Evolutionary conservation across 192 early-diverging fungal genomes (phyloP), one percentile per base, ranked within the genome.

Genomic region (Dimargaris xerosporica): DNA sequence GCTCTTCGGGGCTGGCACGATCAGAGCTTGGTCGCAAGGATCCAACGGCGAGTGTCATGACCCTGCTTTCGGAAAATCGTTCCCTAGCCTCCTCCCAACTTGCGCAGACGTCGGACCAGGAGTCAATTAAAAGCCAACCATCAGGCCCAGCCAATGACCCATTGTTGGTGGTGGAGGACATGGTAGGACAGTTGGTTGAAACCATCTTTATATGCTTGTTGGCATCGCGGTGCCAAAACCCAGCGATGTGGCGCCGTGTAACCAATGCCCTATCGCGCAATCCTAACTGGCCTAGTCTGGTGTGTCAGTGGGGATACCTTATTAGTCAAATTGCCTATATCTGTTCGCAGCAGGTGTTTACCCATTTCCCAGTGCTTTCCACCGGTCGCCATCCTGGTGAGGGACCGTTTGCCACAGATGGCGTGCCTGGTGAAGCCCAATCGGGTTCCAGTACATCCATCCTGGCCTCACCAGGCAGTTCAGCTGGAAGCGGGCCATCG

Each of bases 111-210:
- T 7, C 34, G 7, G 34, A 39, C 7, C 34, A 39, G 34, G 34
- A 39, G 7, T 39, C 34, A 39, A 39, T 39, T 39, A 39, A 39
- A 39, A 39, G 34, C 34, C 34, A 39, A 7, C 34, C 34, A 39
- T 39, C 34, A 5, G 34, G 34, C 34, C 34, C 34, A 7, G 3
- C 34, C 34, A 39, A 19, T 19, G 52, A 53, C 21, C 52, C 52
- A 13, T 53, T 23, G 21, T 12, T 53, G 25, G 26, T 53, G 12
- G 25, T 53, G 21, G 52, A 53, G 52, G 52, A 25, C 52, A 53
- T 53, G 52, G 52, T 53, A 13, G 52, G 52, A 1, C 52, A 53
- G 26, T 23, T 53, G 2, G 52, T 53, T 19, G 52, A 53, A 53
- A 53, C 52, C 26, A 21, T 53, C 1, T 53, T 53, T 26, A 53